Percentiles rank a stretch among this genome's conserved stretches.
phyloP scores from a whole-genome alignment of 768 basidiomycete genomes.

The Lactifluus hygrophoroides region DNA sequence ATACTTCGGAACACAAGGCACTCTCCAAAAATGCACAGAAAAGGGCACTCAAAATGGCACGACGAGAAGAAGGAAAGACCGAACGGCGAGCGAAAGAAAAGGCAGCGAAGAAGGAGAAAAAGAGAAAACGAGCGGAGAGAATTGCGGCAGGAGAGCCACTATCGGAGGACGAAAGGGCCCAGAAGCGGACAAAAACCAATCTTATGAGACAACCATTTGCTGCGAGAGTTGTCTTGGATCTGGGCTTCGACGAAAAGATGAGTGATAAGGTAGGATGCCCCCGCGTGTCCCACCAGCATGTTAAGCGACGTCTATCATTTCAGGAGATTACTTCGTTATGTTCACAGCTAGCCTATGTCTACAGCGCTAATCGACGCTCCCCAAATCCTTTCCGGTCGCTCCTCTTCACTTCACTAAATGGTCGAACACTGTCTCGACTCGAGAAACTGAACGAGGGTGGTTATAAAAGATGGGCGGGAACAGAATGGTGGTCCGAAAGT shows the following conservation, averaged over 20 bases:
- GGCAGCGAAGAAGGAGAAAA: conserved; percentile 68
- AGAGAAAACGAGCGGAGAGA: conserved; percentile 48
- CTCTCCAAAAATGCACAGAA: conserved; percentile 78
- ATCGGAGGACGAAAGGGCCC: conserved; percentile 33
- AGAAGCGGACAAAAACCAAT: conserved; percentile 23
- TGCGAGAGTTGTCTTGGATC: conserved; percentile 72
- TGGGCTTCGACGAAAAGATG: conserved; percentile 93
- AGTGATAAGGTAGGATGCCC: conserved; percentile 68
- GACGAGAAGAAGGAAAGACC: conserved; percentile 55
- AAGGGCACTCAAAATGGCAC: conserved; percentile 61
- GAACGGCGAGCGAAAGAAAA: conserved; percentile 73
- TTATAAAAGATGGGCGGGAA: conserved; percentile 72
- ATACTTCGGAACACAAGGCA: conserved; percentile 11
- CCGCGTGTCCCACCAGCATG: no score
- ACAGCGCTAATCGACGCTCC: conserved; percentile 77
- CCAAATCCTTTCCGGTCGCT: conserved; percentile 60
- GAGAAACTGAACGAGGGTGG: conserved; percentile 56
- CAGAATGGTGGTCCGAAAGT: conserved; percentile 76
- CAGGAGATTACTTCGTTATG: conserved; percentile 89
- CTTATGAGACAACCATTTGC: conserved; percentile 29
- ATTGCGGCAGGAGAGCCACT: conserved; percentile 57
- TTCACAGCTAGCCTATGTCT: conserved; percentile 86
- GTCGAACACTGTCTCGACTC: conserved; percentile 54
- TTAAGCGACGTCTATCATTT: background rate
- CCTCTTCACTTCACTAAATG: conserved; percentile 74